Base-by-base conservation (phyloP, 495 filamentous ascomycete species). In the Aspergillus conjunctus region DNA sequence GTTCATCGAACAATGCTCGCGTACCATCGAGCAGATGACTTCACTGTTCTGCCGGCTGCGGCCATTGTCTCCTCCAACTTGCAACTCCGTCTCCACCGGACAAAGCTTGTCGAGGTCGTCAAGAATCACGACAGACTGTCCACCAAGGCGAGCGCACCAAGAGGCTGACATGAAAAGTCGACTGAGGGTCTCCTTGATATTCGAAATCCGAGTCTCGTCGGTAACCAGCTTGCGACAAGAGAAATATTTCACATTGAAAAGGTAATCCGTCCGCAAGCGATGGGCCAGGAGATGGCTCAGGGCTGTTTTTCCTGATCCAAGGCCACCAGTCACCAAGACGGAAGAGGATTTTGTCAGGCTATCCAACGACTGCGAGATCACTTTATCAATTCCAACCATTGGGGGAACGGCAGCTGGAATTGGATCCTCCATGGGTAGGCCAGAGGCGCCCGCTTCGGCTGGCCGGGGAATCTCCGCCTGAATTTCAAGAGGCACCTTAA, bases 41-140 rank as follows among this genome's bases (percentile, higher is more conserved):
- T 98, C 94, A 70, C 93, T 96, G 59, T 96, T 86, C 62, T 97
- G 95, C 4, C 91, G 83, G 64, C 92, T 97, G 31, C 95, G 87
- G 18, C 87, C 89, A 64, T 97, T 97, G 64, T 98, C 92, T 44
- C 87, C 89, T 55, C 91, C 92, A 8, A 95, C 91, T 73, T 96
- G 89, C 30, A 97, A 78, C 70, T 98, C 94, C 0, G 91, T 96
- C 73, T 98, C 94, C 0, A 85, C 87, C 0, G 93, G 92, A 69
- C 94, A 97, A 10, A 98, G 77, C 61, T 88, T 89, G 70, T 98
- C 95, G 10, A 98, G 79, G 62, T 98, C 94, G 67, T 98, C 94
- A 3, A 98, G 78, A 43, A 98, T 84, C 14, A 98, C 87, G 5
- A 97, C 65, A 0, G 93, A 82, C 59, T 84, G 87, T 7, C 94